Conservation (phyloP, 495 filamentous ascomycete species). For the Tuber borchii region DNA sequence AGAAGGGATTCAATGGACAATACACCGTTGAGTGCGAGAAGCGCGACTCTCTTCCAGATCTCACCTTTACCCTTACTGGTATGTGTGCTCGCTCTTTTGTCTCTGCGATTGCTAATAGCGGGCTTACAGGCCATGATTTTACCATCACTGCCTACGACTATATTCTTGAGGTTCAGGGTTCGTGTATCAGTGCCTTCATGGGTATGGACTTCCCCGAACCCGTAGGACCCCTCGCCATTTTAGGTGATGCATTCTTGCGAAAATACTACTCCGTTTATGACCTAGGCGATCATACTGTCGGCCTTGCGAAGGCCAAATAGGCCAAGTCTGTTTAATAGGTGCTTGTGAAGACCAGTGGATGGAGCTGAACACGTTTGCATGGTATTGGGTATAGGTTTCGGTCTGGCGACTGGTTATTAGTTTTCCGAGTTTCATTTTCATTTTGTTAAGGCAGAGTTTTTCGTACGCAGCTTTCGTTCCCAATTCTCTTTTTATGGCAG, state of each 20-base stretch:
- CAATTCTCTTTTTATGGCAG: background rate
- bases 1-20: constrained; percentile 92
- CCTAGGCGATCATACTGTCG: constrained; percentile 73
- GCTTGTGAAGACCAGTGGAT: constrained; percentile 7
- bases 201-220: constrained; percentile 95
- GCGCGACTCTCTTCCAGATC: constrained; percentile 73
- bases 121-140: constrained; percentile 67
- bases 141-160: constrained; percentile 85
- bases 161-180: constrained; percentile 89
- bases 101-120: background rate
- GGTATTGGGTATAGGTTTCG: constrained; percentile 7
- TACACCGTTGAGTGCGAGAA: constrained; percentile 86
- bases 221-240: constrained; percentile 85
- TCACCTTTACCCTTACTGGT: constrained; percentile 69
- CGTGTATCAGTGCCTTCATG: constrained; percentile 95
- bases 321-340: constrained; percentile 4
- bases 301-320: constrained; percentile 72
- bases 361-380: background rate
- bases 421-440: constrained; percentile 17
- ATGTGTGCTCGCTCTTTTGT: constrained; percentile 26
- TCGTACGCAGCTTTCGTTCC: background rate
- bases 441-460: constrained; percentile 12
- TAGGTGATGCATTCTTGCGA: constrained; percentile 95
- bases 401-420: background rate
- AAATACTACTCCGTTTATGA: constrained; percentile 97